These are phyloP conservation scores for Amaranthus hypochondriacus DNA, from an alignment of 148 eudicot species.

Conservation along the genomic window DNA sequence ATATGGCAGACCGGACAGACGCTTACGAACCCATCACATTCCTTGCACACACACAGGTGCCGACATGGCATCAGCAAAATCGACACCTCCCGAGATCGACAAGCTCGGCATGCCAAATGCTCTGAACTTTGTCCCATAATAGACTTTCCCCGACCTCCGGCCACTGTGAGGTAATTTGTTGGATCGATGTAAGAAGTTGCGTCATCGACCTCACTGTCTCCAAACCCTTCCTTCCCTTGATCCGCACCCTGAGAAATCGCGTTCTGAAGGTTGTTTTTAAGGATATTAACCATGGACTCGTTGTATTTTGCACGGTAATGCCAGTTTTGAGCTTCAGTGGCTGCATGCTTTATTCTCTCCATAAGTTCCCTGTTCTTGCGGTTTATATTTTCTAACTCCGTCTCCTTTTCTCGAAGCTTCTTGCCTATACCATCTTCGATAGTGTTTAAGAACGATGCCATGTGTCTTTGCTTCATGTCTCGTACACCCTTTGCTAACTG, in stretches of 20 bases:
- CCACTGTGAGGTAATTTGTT: slow-evolving; percentile 32
- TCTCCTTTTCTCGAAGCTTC: slow-evolving; percentile 67
- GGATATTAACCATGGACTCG: slow-evolving; percentile 61
- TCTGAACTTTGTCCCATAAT: slow-evolving; percentile 19
- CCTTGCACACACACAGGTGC: slow-evolving; percentile 68
- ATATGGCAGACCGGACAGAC: slow-evolving; percentile 66
- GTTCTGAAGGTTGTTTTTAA: slow-evolving; percentile 70
- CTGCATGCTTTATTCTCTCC: slow-evolving; percentile 70
- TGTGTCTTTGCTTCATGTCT: slow-evolving; percentile 69
- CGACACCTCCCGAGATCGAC: slow-evolving; percentile 49
- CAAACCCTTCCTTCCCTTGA: slow-evolving; percentile 73
- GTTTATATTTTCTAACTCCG: slow-evolving; percentile 64
- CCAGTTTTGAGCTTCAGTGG: slow-evolving; percentile 77
- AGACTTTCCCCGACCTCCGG: slow-evolving; percentile 36
- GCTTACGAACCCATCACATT: slow-evolving; percentile 46
- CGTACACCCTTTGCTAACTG: slow-evolving; percentile 61
- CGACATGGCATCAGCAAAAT: slow-evolving; percentile 76
- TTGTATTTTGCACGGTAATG: slow-evolving; percentile 80
- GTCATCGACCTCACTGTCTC: slow-evolving; percentile 76
- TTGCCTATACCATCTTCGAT: slow-evolving; percentile 58
- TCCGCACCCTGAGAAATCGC: slow-evolving; percentile 58
- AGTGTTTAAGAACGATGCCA: slow-evolving; percentile 53
- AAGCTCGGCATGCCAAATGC: slow-evolving; percentile 55
- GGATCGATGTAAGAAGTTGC: slow-evolving; percentile 67
- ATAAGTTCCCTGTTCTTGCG: slow-evolving; percentile 69